Evolutionary conservation across 768 basidiomycete genomes (phyloP).

Genomic region (Daedaleopsis sinensis): DNA sequence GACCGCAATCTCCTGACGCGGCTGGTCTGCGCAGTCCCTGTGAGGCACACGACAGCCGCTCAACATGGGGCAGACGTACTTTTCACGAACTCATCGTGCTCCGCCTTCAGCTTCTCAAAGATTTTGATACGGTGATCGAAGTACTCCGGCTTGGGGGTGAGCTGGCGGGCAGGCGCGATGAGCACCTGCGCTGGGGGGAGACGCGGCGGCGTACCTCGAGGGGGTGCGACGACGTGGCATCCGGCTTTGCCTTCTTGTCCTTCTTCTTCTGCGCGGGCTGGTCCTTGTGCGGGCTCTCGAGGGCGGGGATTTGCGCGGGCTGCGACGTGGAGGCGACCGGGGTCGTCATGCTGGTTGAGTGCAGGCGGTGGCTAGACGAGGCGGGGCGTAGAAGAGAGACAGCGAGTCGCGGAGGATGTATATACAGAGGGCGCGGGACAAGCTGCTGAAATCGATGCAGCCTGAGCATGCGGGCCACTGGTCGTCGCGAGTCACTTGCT

Average conservation of each 20-base stretch:
- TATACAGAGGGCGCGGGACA: conserved; percentile 25
- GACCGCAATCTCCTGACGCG: conserved; percentile 80
- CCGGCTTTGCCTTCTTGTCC: conserved; percentile 28
- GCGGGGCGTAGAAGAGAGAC: conserved; percentile 4
- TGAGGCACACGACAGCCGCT: background rate
- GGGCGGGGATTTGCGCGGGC: conserved; percentile 48
- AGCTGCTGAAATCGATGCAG: conserved; percentile 34
- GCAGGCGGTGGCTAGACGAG: conserved; percentile 20
- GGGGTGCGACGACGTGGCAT: conserved; percentile 49
- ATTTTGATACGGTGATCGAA: conserved; percentile 89
- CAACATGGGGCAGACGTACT: conserved; percentile 45
- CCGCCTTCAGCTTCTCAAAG: conserved; percentile 83
- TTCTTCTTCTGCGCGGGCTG: conserved; percentile 51
- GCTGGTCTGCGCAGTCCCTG: conserved; percentile 55
- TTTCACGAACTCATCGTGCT: conserved; percentile 81
- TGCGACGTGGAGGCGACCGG: conserved; percentile 59
- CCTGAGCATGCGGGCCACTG: conserved; percentile 37
- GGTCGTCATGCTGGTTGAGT: conserved; percentile 51
- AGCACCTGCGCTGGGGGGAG: background rate
- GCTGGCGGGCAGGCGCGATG: conserved; percentile 42
- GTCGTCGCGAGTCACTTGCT: conserved; percentile 23
- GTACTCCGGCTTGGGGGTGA: conserved; percentile 83
- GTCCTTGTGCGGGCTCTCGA: conserved; percentile 44
- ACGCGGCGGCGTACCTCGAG: conserved; percentile 64
- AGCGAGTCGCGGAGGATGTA: conserved; percentile 15